These are phyloP conservation scores for Podaxis rugospora DNA, from an alignment of 768 basidiomycete genomes.

Conservation along the genomic window DNA sequence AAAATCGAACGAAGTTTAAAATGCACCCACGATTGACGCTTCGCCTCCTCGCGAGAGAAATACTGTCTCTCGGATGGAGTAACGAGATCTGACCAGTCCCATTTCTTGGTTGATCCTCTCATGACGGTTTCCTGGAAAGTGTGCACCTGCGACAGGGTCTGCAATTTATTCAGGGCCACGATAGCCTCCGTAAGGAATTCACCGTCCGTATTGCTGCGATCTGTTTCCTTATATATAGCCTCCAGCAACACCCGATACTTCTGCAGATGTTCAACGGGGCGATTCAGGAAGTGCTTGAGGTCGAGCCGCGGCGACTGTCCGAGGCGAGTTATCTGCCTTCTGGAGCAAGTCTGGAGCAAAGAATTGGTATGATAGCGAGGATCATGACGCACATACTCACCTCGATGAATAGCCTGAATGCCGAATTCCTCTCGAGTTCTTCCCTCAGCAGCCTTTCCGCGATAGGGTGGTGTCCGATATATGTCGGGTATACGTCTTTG, in stretches of 20 bases:
- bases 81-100: constrained; percentile 91
- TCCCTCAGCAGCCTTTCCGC: constrained; percentile 87
- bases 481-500: constrained; percentile 76
- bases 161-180: constrained; percentile 77
- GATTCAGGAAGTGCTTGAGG: constrained; percentile 73
- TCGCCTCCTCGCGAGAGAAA: constrained; percentile 15
- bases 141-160: constrained; percentile 74
- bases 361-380: neutral
- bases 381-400: constrained; percentile 29
- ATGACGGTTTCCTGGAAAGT: constrained; percentile 92
- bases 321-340: constrained; percentile 34
- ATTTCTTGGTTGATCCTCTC: constrained; percentile 70
- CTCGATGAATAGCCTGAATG: constrained; percentile 84
- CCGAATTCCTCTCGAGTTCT: constrained; percentile 77
- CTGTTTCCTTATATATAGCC: constrained; percentile 82
- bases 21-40: constrained; percentile 72
- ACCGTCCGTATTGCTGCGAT: constrained; percentile 71
- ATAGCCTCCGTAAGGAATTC: constrained; percentile 85
- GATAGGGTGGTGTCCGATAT: constrained; percentile 80
- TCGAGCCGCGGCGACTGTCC: constrained; percentile 46
- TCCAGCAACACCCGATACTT: constrained; percentile 84
- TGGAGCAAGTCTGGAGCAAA: constrained; percentile 36
- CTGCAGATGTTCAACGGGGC: constrained; percentile 78
- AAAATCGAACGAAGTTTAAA: neutral
- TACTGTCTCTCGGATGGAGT: constrained; percentile 11